These are phyloP conservation scores for Diaporthe caulivora DNA, from an alignment of 2,329 filamentous ascomycete species.

Conservation along the genomic window DNA sequence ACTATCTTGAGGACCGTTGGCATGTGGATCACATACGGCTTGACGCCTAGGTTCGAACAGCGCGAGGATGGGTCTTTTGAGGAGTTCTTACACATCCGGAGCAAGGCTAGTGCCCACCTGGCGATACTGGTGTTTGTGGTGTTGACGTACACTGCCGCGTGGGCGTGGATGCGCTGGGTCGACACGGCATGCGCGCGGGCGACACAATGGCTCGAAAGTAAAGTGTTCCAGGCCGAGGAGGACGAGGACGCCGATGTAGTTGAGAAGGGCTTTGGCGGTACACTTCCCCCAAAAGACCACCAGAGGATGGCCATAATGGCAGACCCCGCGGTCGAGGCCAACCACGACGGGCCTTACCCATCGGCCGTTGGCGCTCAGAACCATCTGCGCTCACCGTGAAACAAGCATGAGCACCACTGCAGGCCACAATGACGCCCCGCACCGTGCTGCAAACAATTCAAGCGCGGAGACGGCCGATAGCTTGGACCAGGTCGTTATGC, in stretches of 20 bases:
- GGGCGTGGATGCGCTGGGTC: slow-evolving; percentile 64
- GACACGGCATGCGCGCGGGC: slow-evolving; percentile 62
- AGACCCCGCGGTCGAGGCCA: background rate
- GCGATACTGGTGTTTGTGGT: slow-evolving; percentile 60
- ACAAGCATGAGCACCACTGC: background rate
- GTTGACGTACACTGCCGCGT: slow-evolving; percentile 60
- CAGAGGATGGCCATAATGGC: background rate
- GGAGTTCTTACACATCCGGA: slow-evolving; percentile 56
- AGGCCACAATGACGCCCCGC: background rate
- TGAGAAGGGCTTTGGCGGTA: slow-evolving; percentile 43
- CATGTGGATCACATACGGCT: slow-evolving; percentile 65
- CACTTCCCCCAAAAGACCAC: background rate
- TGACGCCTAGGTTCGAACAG: slow-evolving; percentile 45
- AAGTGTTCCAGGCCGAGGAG: slow-evolving; percentile 58
- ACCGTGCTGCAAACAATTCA: background rate
- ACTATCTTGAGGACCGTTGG: slow-evolving; percentile 64
- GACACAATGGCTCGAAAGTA: slow-evolving; percentile 60
- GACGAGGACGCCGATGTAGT: slow-evolving; percentile 45
- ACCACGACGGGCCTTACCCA: background rate
- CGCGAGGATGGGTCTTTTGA: slow-evolving; percentile 55
- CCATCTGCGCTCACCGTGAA: slow-evolving; percentile 6
- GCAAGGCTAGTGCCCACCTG: slow-evolving; percentile 54
- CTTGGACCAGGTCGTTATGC: background rate
- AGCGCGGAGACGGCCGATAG: background rate
- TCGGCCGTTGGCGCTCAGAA: background rate